Percentiles rank a stretch among this genome's conserved stretches.
These are phyloP conservation scores for Septoria petroselini DNA, from an alignment of 2,329 filamentous ascomycete species.

Conservation along the genomic window DNA sequence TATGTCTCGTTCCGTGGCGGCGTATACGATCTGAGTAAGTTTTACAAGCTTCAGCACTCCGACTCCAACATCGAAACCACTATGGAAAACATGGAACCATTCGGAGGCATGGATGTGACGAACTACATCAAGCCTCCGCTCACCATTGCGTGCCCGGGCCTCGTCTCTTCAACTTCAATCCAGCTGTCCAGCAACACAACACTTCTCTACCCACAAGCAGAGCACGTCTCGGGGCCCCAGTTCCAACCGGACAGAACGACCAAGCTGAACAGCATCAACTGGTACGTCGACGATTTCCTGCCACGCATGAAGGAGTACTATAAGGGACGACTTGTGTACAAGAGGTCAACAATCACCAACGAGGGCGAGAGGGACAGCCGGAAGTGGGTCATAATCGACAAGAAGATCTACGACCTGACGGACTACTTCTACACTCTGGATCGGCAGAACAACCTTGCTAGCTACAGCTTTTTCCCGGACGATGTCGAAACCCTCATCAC, in stretches of 20 bases:
- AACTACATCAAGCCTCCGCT: conserved; percentile 83
- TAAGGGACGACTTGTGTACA: conserved; percentile 80
- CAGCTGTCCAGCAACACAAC: conserved; percentile 65
- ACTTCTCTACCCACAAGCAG: conserved; percentile 44
- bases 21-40: conserved; percentile 89
- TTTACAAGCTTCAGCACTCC: conserved; percentile 81
- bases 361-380: conserved; percentile 67
- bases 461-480: conserved; percentile 69
- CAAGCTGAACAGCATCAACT: conserved; percentile 60
- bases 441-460: conserved; percentile 49
- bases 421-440: conserved; percentile 82
- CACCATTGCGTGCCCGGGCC: conserved; percentile 66
- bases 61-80: conserved; percentile 62
- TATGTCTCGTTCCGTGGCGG: conserved; percentile 83
- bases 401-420: conserved; percentile 80
- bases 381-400: conserved; percentile 75
- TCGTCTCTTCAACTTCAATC: conserved; percentile 60
- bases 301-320: conserved; percentile 81
- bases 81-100: conserved; percentile 65
- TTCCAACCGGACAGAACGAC: conserved; percentile 55
- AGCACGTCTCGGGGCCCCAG: conserved; percentile 67
- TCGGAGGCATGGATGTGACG: conserved; percentile 76
- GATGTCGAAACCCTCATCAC: conserved; percentile 66
- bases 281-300: conserved; percentile 73
- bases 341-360: conserved; percentile 55